These are phyloP conservation scores for Mycena floridula DNA, from an alignment of 768 basidiomycete species.

Conservation along the genomic window DNA sequence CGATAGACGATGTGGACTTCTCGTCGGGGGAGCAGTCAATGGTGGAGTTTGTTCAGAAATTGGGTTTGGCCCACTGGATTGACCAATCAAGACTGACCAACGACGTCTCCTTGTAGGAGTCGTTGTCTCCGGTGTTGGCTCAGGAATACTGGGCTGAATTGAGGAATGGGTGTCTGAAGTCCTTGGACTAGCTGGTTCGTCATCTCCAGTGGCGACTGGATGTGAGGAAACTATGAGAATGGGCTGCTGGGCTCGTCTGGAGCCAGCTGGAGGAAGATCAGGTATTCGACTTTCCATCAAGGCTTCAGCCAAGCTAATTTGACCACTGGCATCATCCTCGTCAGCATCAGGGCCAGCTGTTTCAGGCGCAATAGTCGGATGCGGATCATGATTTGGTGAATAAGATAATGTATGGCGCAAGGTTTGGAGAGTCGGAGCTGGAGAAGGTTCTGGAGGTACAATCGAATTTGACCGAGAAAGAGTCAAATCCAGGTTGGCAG, in stretches of 20 bases:
- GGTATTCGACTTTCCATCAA: slow-evolving; percentile 77
- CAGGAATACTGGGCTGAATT: slow-evolving; percentile 18
- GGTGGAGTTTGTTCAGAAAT: slow-evolving; percentile 11
- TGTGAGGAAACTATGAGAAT: slow-evolving; percentile 51
- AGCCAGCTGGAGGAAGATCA: slow-evolving; percentile 64
- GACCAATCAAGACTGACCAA: slow-evolving; percentile 65
- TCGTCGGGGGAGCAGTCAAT: slow-evolving; percentile 20
- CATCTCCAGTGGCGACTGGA: slow-evolving; percentile 31
- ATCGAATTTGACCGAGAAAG: slow-evolving; percentile 27
- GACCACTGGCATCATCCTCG: slow-evolving; percentile 58
- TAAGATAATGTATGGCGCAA: slow-evolving; percentile 58
- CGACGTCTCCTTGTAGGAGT: slow-evolving; percentile 47
- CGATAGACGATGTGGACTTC: slow-evolving; percentile 20
- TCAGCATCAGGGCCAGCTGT: slow-evolving; percentile 43
- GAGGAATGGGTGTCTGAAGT: slow-evolving; percentile 35
- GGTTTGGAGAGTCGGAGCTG: slow-evolving; percentile 55
- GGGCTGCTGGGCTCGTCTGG: slow-evolving; percentile 59
- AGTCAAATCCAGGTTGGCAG: slow-evolving; percentile 63
- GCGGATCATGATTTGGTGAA: slow-evolving; percentile 31
- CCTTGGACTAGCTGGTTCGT: slow-evolving; percentile 40
- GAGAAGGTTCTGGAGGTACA: slow-evolving; percentile 47
- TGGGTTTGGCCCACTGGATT: slow-evolving; percentile 18
- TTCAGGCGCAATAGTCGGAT: slow-evolving; percentile 34
- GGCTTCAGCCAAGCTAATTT: slow-evolving; percentile 67
- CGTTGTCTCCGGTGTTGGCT: slow-evolving; percentile 23